Evolutionary conservation across 2,329 filamentous ascomycete genomes (phyloP), one percentile per base, ranked within the genome.

Genomic region (Aspergillus sp.): DNA sequence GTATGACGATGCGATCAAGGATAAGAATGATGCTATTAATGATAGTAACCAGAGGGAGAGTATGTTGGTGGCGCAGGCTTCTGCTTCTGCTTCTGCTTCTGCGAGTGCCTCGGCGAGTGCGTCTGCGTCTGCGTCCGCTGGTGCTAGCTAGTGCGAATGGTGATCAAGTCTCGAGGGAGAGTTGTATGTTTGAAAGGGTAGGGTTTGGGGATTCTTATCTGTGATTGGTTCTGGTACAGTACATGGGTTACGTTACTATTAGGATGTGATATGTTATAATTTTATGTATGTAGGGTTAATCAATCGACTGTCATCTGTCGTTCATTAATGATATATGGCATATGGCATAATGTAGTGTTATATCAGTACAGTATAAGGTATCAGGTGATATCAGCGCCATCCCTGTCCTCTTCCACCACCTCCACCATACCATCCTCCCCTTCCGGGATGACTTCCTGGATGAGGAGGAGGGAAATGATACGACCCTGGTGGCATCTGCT

Each of bases 381-480:
- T 27, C 25, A 15, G 2, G 4, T 36, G 32, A 36, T 36, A 36
- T 36, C 10, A 36, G 32, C 32, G 32, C 65, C 65, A 67, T 58
- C 62, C 64, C 38, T 62, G 64, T 44, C 64, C 65, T 65, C 68
- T 69, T 23, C 66, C 67, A 8, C 65, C 64, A 21, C 66, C 64
- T 15, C 68, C 65, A 36, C 65, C 65, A 65, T 69, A 70, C 27
- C 66, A 66, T 13, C 65, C 64, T 32, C 66, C 64, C 13, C 68
- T 66, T 7, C 64, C 63, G 7, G 25, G 25, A 27, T 27, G 25
- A 27, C 25, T 27, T 0, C 64, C 65, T 13, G 67, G 64, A 61
- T 75, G 70, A 30, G 73, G 71, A 15, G 71, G 71, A 30, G 73
- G 73, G 27, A 73, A 75, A 50, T 70, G 69, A 60, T 73, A 69